Evolutionary conservation across 202 grass and related monocot species (phyloP), one percentile per base, ranked within the genome.

Genomic region (Hordeum pubiflorum): DNA sequence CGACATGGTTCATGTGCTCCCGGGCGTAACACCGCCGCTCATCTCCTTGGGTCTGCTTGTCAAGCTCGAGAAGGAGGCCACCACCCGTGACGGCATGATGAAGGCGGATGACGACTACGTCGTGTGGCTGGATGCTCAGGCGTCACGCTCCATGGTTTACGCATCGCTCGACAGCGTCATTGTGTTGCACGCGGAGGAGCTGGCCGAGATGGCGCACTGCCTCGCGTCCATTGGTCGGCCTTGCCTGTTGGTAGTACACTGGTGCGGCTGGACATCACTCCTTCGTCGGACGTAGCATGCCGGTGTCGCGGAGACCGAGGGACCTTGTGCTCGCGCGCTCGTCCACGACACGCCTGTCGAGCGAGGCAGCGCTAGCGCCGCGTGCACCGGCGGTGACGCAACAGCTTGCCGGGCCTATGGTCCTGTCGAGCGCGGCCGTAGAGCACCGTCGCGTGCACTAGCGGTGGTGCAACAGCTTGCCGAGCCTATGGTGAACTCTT

Each of bases 271-370:
- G 90, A 97, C 21, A 40, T 7, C 22, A 74, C 78, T 97, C 12
- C 92, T 92, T 79, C 2, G 82, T 43, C 10, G 87, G 31, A 9
- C 62, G 78, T 20, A 91, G 94, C 1, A 32, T 79, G 78, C 84
- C 94, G 63, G 88, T 94, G 52, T 57, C 75, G 34, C 94, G 95
- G 95, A 94, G 95, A 80, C 90, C 95, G 2, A 88, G 94, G 82
- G 92, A 92, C 5, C 63, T 26, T 1, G 95, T 97, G 36, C 86
- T 94, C 11, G 78, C 69, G 21, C 95, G 94, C 74, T 13, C 33
- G 8, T 17, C 94, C 0, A 81, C 88, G 0, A 92, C 78, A 1
- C 91, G 89, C 82, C 32, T 33, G 32, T 33, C 32, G 32, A 33
- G 32, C 32, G 32, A 3, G 32, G 32, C 32, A 33, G 32, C 32